Evolutionary conservation across 495 filamentous ascomycete species (phyloP).

Genomic region (Penicillium maclennaniae): DNA sequence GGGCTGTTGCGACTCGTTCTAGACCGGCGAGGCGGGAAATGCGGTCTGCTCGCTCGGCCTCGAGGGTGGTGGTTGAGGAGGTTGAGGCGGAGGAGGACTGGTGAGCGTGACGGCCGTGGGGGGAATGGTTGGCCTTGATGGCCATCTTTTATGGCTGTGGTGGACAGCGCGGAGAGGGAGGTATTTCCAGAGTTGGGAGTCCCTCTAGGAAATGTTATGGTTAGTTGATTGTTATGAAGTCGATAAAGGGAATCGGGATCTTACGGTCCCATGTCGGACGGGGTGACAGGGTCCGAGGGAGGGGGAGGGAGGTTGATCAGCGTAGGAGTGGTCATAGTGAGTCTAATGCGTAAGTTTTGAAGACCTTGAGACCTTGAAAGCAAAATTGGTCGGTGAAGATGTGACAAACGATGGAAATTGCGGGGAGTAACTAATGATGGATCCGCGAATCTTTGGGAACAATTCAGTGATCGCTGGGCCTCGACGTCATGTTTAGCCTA

Average conservation of each 20-base stretch:
- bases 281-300: conserved; percentile 80
- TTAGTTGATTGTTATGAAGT: conserved; percentile 7
- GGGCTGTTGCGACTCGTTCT: conserved; percentile 69
- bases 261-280: conserved; percentile 82
- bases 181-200: conserved; percentile 89
- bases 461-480: neutral
- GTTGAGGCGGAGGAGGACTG: conserved; percentile 46
- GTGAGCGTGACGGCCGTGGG: conserved; percentile 54
- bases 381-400: neutral
- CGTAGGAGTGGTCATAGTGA: conserved; percentile 50
- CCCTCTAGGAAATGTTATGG: conserved; percentile 51
- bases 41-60: conserved; percentile 88
- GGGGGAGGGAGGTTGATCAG: conserved; percentile 84
- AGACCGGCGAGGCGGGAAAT: conserved; percentile 87
- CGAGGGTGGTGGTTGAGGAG: conserved; percentile 64
- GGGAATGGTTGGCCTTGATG: conserved; percentile 66
- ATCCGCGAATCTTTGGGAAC: neutral
- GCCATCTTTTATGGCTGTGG: conserved; percentile 91
- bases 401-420: conserved; percentile 6
- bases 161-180: conserved; percentile 80
- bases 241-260: conserved; percentile 28
- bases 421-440: conserved; percentile 6
- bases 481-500: conserved; percentile 14
- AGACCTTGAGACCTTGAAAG: neutral
- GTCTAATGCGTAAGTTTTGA: conserved; percentile 2